A percentile compares a stretch with the other conserved stretches of the same genome.
phyloP scores from a whole-genome alignment of 192 early-diverging fungal species.

The Cladochytrium replicatum region DNA sequence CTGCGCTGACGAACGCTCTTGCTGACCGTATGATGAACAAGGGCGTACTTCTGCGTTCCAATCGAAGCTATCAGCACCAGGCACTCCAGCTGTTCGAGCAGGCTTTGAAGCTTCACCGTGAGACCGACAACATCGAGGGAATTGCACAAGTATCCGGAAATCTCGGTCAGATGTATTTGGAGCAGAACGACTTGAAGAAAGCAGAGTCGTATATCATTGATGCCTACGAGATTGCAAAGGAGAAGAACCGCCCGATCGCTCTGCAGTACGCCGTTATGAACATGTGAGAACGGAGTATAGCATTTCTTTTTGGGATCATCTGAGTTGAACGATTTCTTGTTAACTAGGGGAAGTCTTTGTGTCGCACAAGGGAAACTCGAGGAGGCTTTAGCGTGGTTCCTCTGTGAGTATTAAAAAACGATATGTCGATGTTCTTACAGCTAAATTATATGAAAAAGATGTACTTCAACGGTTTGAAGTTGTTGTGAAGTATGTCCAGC shows the following conservation, averaged over 20 bases:
- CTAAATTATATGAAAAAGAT: too few relatives aligned
- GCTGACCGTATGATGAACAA: slow-evolving; percentile 24
- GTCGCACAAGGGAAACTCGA: slow-evolving; percentile 4
- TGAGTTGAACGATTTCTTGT: too few relatives aligned
- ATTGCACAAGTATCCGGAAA: slow-evolving; percentile 28
- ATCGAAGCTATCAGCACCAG: neutral
- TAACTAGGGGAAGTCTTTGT: slow-evolving; percentile 18
- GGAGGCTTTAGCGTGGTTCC: slow-evolving; percentile 28
- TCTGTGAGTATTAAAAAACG: too few relatives aligned
- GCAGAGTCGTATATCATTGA: slow-evolving; percentile 16
- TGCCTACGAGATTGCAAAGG: slow-evolving; percentile 16
- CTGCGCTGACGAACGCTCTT: slow-evolving; percentile 9
- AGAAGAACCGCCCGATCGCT: slow-evolving; percentile 17
- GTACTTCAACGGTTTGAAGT: slow-evolving; percentile 23
- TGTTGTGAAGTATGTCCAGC: slow-evolving; percentile 15
- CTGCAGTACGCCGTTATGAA: slow-evolving; percentile 27
- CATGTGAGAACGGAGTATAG: too few relatives aligned
- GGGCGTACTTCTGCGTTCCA: slow-evolving; percentile 19
- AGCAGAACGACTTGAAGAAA: slow-evolving; percentile 2
- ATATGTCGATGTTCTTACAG: too few relatives aligned
- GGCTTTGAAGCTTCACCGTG: slow-evolving; percentile 12
- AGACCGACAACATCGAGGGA: slow-evolving; percentile 17
- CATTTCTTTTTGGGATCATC: too few relatives aligned
- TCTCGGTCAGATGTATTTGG: slow-evolving; percentile 22
- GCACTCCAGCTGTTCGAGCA: slow-evolving; percentile 12